phyloP scores from a whole-genome alignment of 305 asterid genomes.

The Fraxinus baroniana region DNA sequence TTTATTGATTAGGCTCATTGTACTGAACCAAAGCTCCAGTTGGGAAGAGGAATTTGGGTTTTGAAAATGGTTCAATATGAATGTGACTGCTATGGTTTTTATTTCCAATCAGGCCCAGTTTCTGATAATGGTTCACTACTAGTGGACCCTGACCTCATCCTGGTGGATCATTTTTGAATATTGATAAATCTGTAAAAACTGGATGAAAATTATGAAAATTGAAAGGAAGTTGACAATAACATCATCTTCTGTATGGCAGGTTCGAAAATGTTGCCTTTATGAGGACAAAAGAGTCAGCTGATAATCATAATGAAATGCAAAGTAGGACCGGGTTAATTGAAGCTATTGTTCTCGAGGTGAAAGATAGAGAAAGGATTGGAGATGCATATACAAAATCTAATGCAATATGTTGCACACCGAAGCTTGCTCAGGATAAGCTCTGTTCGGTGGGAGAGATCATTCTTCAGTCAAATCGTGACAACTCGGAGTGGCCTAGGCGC shows the following conservation, averaged over 20 bases:
- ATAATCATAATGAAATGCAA: slow-evolving; percentile 77
- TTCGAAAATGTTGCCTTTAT: slow-evolving; percentile 71
- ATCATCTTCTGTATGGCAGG: slow-evolving; percentile 34
- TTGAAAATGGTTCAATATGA: not conserved
- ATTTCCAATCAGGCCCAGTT: not conserved
- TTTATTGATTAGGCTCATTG: not conserved
- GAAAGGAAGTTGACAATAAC: not conserved
- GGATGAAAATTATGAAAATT: not conserved
- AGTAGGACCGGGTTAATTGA: slow-evolving; percentile 81
- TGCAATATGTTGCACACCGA: slow-evolving; percentile 82
- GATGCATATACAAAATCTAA: slow-evolving; percentile 58
- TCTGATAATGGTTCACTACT: not conserved
- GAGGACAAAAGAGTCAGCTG: slow-evolving; percentile 71
- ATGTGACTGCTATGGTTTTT: not conserved
- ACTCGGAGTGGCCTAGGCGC: slow-evolving; percentile 84
- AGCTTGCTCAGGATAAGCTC: slow-evolving; percentile 75
- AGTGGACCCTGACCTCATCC: not conserved
- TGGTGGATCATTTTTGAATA: not conserved
- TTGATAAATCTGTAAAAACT: not conserved
- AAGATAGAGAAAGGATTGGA: slow-evolving; percentile 83
- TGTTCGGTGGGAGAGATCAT: slow-evolving; percentile 93
- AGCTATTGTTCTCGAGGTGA: slow-evolving; percentile 85
- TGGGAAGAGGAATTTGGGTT: not conserved
- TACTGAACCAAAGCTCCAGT: not conserved
- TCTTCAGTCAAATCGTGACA: slow-evolving; percentile 59